Base-by-base conservation (phyloP, 2,329 filamentous ascomycete species). In the Trichoderma brevicompactum region DNA sequence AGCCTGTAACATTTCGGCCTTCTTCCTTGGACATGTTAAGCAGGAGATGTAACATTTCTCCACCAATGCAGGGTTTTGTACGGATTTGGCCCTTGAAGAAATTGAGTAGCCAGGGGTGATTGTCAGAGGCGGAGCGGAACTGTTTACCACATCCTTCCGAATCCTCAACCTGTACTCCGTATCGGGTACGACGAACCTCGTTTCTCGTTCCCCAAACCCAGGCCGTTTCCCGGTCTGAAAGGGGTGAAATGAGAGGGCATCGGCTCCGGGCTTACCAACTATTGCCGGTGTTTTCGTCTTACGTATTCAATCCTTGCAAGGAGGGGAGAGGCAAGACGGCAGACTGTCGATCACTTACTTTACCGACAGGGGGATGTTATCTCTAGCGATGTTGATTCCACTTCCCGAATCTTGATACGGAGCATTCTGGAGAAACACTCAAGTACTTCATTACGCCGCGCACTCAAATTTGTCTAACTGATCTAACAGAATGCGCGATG, bases 271-370 rank as follows among this genome's bases (percentile, higher is more conserved):
- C 9, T 38, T 12, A 12, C 44, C 8, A 28, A 9, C 7, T 8
- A 10, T n/a, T 32, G 52, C 36, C 15, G 23, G 40, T 23, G 8
- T 28, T 32, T 10, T 38, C 32, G 28, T 19, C 49, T 15, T 53
- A 36, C 49, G 32, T 36, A 17, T 58, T 34, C 54, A 12, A 58
- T 17, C 54, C 54, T 34, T 58, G 54, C 54, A 43, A 8, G 23
- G 40, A 19, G 28, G 41, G 28, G 40, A 17, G 13, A 58, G 15
- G 23, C 40, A 34, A 28, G 10, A 9, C 12, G 19, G 52, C 10
- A 32, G 41, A 7, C n/a, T 53, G 59, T 32, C n/a, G 48, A 62
- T 62, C 44, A 41, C 40, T 32, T 19, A 44, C 15, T 12, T 32
- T 1, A 12, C 23, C 12, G n/a, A 62, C 48, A 50, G 48, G 48